Base-by-base conservation (phyloP, 2,329 filamentous ascomycete genomes). In the Epichloe bromicola region DNA sequence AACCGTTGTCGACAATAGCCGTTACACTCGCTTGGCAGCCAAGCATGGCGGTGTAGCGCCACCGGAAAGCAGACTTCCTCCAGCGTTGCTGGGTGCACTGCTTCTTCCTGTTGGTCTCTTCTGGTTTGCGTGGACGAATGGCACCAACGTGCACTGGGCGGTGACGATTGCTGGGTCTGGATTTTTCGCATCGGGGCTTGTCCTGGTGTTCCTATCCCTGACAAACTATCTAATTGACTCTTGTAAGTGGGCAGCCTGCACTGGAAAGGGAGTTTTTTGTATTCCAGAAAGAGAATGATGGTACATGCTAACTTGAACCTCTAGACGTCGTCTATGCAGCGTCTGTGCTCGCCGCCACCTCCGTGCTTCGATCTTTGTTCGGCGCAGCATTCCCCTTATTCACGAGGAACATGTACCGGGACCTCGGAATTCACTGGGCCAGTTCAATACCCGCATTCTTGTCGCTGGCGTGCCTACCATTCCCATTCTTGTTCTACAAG, bases 381-480 rank as follows among this genome's bases (percentile, higher is more conserved):
- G 85, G 83, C 52, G 79, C 82, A 1, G 80, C 76, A 1, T 88
- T 89, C 67, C 67, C 85, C 85, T 73, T 89, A 0, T 88, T 88
- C 65, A 86, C 84, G 0, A 73, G 71, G 0, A 63, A 70, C 55
- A 79, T 80, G 74, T 80, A 78, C 61, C 37, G 69, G 3, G 68
- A 73, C 51, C 71, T 85, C 2, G 84, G 86, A 46, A 82, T 85
- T 51, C 84, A 89, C 68, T 90, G 86, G 86, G 86, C 84, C 1
- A 80, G 75, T 36, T 80, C 79, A 0, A 70, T 91, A 14, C 86
- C 85, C 0, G 87, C 81, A 0, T 90, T 91, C 68, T 70, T 91
- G 3, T 79, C 85, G 0, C 64, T 89, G 3, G 75, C 74, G 11
- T 89, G 85, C 65, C 70, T 88, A 17, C 85, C 86, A 0, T 83